A percentile compares a stretch with the other conserved stretches of the same genome.
Conservation (phyloP, 2,329 filamentous ascomycete species). For the Claviceps pusilla region DNA sequence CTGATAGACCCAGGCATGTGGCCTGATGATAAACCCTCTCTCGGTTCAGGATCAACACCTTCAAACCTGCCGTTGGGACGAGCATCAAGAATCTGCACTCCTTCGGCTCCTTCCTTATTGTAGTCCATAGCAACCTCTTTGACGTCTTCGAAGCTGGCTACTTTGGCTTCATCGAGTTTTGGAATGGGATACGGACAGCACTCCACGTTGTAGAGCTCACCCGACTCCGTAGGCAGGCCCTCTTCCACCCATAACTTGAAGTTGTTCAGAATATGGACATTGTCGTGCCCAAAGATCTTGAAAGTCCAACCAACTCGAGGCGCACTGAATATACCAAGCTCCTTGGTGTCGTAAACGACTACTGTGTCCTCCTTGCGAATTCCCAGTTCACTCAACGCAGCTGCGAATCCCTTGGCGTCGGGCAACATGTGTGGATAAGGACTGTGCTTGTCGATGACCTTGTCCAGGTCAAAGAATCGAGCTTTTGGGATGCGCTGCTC, state of each 20-base stretch:
- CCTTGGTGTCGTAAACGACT: constrained; percentile 85
- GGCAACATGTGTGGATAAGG: constrained; percentile 97
- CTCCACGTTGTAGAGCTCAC: constrained; percentile 52
- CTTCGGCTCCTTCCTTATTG: constrained; percentile 70
- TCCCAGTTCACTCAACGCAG: constrained; percentile 77
- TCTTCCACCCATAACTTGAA: constrained; percentile 87
- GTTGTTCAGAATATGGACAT: constrained; percentile 87
- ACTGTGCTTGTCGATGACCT: constrained; percentile 70
- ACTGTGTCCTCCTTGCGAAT: constrained; percentile 77
- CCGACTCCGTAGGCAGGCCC: constrained; percentile 68
- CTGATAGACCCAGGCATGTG: constrained; percentile 83
- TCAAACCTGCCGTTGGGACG: constrained; percentile 65
- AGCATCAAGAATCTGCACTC: constrained; percentile 80
- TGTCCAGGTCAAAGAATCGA: constrained; percentile 93
- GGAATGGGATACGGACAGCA: constrained; percentile 51
- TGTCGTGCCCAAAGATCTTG: constrained; percentile 72
- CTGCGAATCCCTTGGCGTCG: constrained; percentile 61
- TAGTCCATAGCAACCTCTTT: constrained; percentile 59
- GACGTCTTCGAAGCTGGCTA: constrained; percentile 71
- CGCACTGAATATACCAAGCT: constrained; percentile 86
- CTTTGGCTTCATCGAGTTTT: constrained; percentile 44
- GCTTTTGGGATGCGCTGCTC: constrained; percentile 74
- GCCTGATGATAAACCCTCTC: constrained; percentile 71
- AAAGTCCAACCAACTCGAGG: constrained; percentile 91
- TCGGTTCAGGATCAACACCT: constrained; percentile 72